Conservation (phyloP, 2,329 filamentous ascomycete genomes). For the Arthrobotrys musiformis region DNA sequence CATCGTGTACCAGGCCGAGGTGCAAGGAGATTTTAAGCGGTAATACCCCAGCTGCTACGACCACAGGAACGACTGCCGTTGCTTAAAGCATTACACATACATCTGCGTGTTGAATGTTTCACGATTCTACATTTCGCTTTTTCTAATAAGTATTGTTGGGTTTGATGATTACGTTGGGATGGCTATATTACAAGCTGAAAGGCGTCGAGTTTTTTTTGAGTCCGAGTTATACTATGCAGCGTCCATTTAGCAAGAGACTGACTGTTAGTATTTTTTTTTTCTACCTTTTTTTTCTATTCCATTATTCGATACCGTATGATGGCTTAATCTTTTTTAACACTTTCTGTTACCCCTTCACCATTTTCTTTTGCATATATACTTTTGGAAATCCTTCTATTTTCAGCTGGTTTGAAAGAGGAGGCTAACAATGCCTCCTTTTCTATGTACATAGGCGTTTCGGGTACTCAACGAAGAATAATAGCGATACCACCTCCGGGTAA, state of each 20-base stretch:
- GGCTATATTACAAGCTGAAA: neutral
- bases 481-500: neutral
- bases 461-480: conserved; percentile 21
- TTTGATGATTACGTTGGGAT: neutral
- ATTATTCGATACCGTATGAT: neutral
- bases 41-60: neutral
- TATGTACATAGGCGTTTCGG: conserved; percentile 42
- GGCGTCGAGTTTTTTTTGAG: neutral
- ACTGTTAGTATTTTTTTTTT: neutral
- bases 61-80: neutral
- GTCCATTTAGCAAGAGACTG: neutral
- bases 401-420: conserved; percentile 14
- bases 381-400: conserved; percentile 20
- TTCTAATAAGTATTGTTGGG: neutral
- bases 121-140: neutral
- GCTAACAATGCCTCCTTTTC: conserved; percentile 39
- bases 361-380: conserved; percentile 8
- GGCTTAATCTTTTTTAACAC: neutral
- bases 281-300: neutral
- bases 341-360: neutral
- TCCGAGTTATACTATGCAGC: neutral
- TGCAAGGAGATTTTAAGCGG: conserved; percentile 28
- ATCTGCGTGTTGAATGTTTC: conserved; percentile 1
- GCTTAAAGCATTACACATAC: neutral
- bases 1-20: conserved; percentile 24